These are phyloP conservation scores for Umbelopsis sp. DNA, from an alignment of 192 early-diverging fungal species.

Conservation along the genomic window DNA sequence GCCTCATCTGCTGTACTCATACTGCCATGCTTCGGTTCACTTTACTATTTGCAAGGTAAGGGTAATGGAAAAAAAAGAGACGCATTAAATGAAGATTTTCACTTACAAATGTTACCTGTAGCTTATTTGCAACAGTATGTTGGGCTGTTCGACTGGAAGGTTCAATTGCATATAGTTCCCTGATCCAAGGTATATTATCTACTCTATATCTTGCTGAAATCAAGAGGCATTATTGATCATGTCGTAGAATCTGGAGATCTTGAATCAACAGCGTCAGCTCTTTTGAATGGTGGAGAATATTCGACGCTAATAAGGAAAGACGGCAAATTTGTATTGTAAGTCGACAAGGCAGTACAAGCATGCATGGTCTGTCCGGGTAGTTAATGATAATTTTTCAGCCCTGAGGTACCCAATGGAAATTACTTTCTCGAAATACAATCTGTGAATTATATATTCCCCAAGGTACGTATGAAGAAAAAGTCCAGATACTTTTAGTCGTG, in stretches of 20 bases:
- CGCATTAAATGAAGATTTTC: too few species aligned
- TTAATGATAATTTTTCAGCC: slow-evolving; percentile 32
- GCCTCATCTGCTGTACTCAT: too few species aligned
- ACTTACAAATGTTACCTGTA: neutral
- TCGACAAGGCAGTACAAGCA: neutral
- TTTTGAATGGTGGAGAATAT: slow-evolving; percentile 51
- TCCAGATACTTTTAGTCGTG: neutral
- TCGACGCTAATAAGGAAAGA: slow-evolving; percentile 46
- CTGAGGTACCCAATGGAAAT: slow-evolving; percentile 48
- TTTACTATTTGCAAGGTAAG: too few species aligned
- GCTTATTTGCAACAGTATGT: slow-evolving; percentile 3
- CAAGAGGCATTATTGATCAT: neutral
- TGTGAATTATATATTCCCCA: slow-evolving; percentile 55
- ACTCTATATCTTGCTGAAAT: neutral
- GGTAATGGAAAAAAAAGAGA: too few species aligned
- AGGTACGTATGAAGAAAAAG: slow-evolving; percentile 31
- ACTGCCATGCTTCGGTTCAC: too few species aligned
- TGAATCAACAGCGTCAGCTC: slow-evolving; percentile 39
- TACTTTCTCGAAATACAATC: slow-evolving; percentile 58
- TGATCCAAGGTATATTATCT: neutral
- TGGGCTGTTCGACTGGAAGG: slow-evolving; percentile 9
- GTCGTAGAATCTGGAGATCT: slow-evolving; percentile 28
- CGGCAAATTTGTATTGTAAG: slow-evolving; percentile 53
- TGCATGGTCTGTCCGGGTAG: neutral
- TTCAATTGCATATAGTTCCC: neutral